Evolutionary conservation across 371 early-diverging fungal species (phyloP).

Genomic region (Saksenaea oblongispora): DNA sequence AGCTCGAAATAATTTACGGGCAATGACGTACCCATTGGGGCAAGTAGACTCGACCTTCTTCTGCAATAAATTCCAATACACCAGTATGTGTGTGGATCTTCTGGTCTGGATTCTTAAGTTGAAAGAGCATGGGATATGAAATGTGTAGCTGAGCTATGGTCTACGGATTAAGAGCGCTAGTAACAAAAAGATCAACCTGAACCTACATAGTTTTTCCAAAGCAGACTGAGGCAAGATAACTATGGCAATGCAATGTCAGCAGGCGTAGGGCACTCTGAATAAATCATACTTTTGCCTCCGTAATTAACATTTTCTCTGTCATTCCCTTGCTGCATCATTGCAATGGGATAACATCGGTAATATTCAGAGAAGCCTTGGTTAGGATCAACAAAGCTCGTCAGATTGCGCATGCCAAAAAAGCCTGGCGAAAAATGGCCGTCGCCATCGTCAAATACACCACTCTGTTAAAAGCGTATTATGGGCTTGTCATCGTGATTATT

Average conservation of each 20-base stretch:
- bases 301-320: constrained; percentile 78
- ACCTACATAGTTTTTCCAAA: constrained; percentile 79
- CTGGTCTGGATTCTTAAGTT: constrained; percentile 60
- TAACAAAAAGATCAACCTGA: background rate
- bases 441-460: constrained; percentile 29
- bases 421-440: constrained; percentile 35
- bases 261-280: background rate
- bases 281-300: constrained; percentile 79
- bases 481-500: background rate
- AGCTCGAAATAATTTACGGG: constrained; percentile 2
- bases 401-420: constrained; percentile 32
- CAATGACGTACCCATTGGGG: constrained; percentile 89
- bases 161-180: background rate
- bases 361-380: constrained; percentile 60
- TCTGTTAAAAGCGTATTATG: background rate
- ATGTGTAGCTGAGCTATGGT: constrained; percentile 79
- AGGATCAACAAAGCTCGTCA: constrained; percentile 39
- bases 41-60: constrained; percentile 94
- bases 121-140: constrained; percentile 93
- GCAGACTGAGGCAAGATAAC: constrained; percentile 92
- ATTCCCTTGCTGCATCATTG: constrained; percentile 76
- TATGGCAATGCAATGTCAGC: constrained; percentile 24
- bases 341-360: constrained; percentile 80
- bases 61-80: constrained; percentile 98
- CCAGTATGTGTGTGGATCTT: constrained; percentile 87